A percentile compares a stretch with the other conserved stretches of the same genome.
These are phyloP conservation scores for Aphanomyces cochlioides DNA, from an alignment of 352 stramenopile genomes.

Conservation along the genomic window DNA sequence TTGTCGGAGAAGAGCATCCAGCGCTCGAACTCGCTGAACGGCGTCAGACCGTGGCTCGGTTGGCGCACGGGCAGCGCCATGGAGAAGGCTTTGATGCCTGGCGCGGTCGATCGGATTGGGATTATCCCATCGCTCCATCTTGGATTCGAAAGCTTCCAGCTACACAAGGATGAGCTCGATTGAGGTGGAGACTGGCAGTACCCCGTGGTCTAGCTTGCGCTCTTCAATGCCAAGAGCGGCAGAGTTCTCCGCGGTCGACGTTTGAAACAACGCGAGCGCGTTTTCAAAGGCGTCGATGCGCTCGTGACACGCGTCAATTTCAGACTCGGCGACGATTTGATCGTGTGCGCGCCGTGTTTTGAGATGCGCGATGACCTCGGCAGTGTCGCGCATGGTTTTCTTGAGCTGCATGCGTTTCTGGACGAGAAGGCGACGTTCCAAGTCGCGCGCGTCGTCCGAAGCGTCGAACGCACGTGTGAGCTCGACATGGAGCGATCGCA, in stretches of 20 bases:
- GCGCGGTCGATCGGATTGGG: conserved; percentile 4
- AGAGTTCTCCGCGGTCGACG: neutral
- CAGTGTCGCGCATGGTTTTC: neutral
- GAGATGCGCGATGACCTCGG: neutral
- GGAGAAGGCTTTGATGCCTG: neutral
- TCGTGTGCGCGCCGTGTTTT: neutral
- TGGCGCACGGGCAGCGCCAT: neutral
- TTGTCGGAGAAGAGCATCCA: conserved; percentile 13
- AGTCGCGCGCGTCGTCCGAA: conserved; percentile 32
- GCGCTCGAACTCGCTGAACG: conserved; percentile 5
- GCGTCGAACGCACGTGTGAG: neutral
- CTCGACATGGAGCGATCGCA: conserved; percentile 11
- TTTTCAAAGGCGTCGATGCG: conserved; percentile 25
- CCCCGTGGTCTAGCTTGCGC: conserved; percentile 10
- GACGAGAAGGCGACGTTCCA: conserved; percentile 41
- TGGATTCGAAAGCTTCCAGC: conserved; percentile 15
- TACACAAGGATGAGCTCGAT: conserved; percentile 7
- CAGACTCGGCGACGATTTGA: neutral
- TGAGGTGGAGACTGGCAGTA: neutral
- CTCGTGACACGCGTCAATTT: conserved; percentile 20
- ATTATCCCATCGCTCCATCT: conserved; percentile 12
- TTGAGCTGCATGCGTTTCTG: neutral
- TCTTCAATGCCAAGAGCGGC: neutral
- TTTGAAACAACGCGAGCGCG: conserved; percentile 9
- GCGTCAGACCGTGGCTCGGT: neutral